A percentile compares a stretch with the other conserved stretches of the same genome.
These are phyloP conservation scores for Haplographium delicatum DNA, from an alignment of 495 filamentous ascomycete species.

Conservation along the genomic window DNA sequence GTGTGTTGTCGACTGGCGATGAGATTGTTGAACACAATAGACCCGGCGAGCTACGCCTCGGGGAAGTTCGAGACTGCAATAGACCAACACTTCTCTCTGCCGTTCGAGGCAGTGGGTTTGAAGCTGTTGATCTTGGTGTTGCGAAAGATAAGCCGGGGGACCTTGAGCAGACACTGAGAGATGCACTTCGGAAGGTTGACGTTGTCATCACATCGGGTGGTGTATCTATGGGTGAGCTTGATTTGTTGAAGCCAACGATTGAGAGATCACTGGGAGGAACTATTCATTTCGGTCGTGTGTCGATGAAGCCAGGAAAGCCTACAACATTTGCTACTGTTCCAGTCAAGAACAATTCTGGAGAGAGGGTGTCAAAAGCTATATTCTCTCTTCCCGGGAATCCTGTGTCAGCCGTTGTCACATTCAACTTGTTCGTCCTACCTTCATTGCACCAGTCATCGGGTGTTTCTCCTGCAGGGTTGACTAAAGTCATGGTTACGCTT, in stretches of 20 bases:
- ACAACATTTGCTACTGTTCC: constrained; percentile 93
- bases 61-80: constrained; percentile 92
- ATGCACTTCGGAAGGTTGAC: constrained; percentile 67
- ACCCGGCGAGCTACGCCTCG: constrained; percentile 56
- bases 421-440: constrained; percentile 90
- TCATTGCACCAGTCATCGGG: constrained; percentile 69
- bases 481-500: constrained; percentile 64
- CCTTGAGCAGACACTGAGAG: constrained; percentile 69
- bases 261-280: constrained; percentile 85
- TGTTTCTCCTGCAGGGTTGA: constrained; percentile 56
- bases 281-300: constrained; percentile 93
- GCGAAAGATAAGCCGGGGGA: constrained; percentile 71
- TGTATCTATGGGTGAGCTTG: constrained; percentile 96
- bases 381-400: constrained; percentile 96
- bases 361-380: constrained; percentile 61
- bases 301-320: constrained; percentile 97
- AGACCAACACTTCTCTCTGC: constrained; percentile 79
- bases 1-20: constrained; percentile 90
- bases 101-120: constrained; percentile 67
- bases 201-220: constrained; percentile 90
- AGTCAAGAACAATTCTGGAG: constrained; percentile 50
- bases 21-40: constrained; percentile 79
- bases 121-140: constrained; percentile 82
- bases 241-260: constrained; percentile 95
- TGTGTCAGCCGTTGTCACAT: constrained; percentile 85